Evolutionary conservation across 352 stramenopile genomes (phyloP).

Genomic region (Thraustochytrium sp.): DNA sequence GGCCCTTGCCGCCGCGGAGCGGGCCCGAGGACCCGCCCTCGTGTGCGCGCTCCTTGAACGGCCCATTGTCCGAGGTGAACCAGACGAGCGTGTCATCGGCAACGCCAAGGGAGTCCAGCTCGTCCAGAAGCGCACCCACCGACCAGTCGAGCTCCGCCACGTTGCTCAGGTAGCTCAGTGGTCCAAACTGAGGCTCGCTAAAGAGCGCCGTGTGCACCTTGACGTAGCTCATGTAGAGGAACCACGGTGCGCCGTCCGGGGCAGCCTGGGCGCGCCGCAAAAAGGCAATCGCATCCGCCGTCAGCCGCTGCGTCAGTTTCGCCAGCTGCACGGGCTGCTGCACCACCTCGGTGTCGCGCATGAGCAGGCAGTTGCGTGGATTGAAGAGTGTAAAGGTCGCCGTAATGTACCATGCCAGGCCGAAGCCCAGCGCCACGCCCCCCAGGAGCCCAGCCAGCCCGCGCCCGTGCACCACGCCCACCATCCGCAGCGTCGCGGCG

Average conservation of each 20-base stretch:
- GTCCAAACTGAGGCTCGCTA: slow-evolving; percentile 3
- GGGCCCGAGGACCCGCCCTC: slow-evolving; percentile 10
- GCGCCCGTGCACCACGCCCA: neutral
- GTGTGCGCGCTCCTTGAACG: slow-evolving; percentile 26
- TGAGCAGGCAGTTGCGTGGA: neutral
- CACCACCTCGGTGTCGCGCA: neutral
- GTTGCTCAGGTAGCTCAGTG: slow-evolving; percentile 29
- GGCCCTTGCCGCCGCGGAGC: slow-evolving; percentile 23
- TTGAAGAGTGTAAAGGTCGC: slow-evolving; percentile 17
- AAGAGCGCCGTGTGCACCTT: slow-evolving; percentile 42
- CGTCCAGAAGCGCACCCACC: neutral
- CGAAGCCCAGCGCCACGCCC: neutral
- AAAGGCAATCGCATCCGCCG: neutral
- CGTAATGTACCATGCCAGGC: neutral
- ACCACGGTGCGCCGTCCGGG: neutral
- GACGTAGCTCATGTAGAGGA: slow-evolving; percentile 42
- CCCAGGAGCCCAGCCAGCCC: neutral
- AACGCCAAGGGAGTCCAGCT: slow-evolving; percentile 1
- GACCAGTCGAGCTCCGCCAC: slow-evolving; percentile 21
- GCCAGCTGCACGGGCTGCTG: slow-evolving; percentile 37
- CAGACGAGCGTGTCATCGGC: slow-evolving; percentile 35
- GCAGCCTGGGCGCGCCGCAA: neutral
- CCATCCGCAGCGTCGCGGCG: neutral
- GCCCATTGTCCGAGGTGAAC: slow-evolving; percentile 41
- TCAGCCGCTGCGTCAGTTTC: slow-evolving; percentile 39